phyloP scores from a whole-genome alignment of 1,284 basidiomycete genomes.

The Xerocomus cyaneibrunnescens region DNA sequence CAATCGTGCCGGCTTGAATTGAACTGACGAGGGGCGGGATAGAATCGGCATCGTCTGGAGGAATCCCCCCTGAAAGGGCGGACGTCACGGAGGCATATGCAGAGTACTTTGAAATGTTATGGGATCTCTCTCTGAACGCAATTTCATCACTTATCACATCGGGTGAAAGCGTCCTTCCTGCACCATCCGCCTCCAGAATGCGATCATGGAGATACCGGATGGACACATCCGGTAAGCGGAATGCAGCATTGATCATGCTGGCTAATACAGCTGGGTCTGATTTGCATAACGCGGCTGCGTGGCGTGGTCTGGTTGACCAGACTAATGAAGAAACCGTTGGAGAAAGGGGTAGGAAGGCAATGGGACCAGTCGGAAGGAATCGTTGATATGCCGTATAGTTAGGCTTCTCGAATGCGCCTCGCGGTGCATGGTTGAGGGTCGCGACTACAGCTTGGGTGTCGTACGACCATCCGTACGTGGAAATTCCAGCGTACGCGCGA shows the following conservation, averaged over 20 bases:
- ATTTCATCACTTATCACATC: conserved; percentile 58
- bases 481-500: conserved; percentile 81
- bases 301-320: conserved; percentile 86
- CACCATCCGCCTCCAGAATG: conserved; percentile 53
- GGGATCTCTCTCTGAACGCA: conserved; percentile 64
- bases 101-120: conserved; percentile 60
- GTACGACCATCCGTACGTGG: conserved; percentile 92
- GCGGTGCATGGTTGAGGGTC: conserved; percentile 73
- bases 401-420: conserved; percentile 54
- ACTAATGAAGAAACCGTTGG: conserved; percentile 84
- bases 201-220: conserved; percentile 67
- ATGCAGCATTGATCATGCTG: conserved; percentile 88
- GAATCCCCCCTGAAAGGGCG: conserved; percentile 47
- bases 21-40: conserved; percentile 76
- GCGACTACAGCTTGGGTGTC: conserved; percentile 90
- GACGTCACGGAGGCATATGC: conserved; percentile 53
- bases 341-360: conserved; percentile 90
- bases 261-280: conserved; percentile 67
- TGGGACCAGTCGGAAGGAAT: conserved; percentile 93
- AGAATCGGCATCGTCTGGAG: conserved; percentile 58
- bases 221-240: conserved; percentile 80
- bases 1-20: conserved; percentile 76
- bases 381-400: conserved; percentile 91
- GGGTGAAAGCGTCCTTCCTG: conserved; percentile 44
- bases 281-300: conserved; percentile 74